Conservation (phyloP, 352 stramenopile species). For the Phytophthora quininea region DNA sequence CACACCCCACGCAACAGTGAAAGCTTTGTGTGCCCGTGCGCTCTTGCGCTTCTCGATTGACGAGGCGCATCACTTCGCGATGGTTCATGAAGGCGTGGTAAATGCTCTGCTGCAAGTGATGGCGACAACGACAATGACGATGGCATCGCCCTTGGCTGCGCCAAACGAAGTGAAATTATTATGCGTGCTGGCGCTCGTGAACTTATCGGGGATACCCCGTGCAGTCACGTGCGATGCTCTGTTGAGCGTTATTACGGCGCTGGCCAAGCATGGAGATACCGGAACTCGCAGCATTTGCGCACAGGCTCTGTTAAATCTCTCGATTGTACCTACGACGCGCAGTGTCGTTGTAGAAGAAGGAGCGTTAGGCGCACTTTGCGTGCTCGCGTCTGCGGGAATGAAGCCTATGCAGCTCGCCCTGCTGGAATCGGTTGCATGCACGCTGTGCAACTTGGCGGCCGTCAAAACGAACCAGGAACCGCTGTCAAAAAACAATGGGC, state of each 20-base stretch:
- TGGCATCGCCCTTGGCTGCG: slow-evolving; percentile 24
- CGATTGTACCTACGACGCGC: slow-evolving; percentile 78
- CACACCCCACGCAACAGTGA: slow-evolving; percentile 63
- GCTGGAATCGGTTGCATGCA: slow-evolving; percentile 51
- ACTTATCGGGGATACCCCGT: slow-evolving; percentile 69
- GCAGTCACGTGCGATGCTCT: slow-evolving; percentile 78
- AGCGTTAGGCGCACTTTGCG: slow-evolving; percentile 56
- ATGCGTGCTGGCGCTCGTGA: slow-evolving; percentile 77
- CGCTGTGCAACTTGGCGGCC: slow-evolving; percentile 66
- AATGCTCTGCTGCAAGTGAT: slow-evolving; percentile 72
- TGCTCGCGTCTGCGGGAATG: slow-evolving; percentile 42
- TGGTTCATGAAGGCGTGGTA: slow-evolving; percentile 82
- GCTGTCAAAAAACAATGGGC: slow-evolving; percentile 62
- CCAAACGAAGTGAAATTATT: slow-evolving; percentile 61
- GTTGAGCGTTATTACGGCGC: slow-evolving; percentile 51
- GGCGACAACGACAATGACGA: slow-evolving; percentile 37
- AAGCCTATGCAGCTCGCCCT: slow-evolving; percentile 38
- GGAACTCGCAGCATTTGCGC: slow-evolving; percentile 44
- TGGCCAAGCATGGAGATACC: slow-evolving; percentile 41
- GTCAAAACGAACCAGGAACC: slow-evolving; percentile 67
- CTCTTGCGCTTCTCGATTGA: slow-evolving; percentile 79
- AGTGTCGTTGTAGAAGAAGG: slow-evolving; percentile 78
- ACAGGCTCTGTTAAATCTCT: slow-evolving; percentile 78
- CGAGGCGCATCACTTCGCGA: slow-evolving; percentile 74
- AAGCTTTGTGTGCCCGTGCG: slow-evolving; percentile 68